Percentiles rank a stretch among this genome's conserved stretches.
Evolutionary conservation across 75 land plant species (phyloP).

Genomic region (Selaginella moellendorffii): DNA sequence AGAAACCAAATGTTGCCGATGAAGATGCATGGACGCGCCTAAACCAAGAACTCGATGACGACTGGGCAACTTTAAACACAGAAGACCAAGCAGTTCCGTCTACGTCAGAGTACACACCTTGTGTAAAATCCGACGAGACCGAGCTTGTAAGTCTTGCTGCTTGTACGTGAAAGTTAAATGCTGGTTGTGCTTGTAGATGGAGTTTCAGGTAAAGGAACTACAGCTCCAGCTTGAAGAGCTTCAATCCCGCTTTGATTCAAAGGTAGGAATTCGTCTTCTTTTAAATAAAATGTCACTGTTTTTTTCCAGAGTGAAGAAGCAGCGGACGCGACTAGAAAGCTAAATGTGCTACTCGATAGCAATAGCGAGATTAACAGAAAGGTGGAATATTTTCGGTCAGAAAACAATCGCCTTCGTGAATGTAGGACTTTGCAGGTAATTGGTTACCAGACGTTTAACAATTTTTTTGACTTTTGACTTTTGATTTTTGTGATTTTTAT

Average conservation of each 20-base stretch:
- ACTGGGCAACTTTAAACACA: not conserved
- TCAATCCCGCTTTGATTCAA: not conserved
- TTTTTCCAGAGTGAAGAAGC: not conserved
- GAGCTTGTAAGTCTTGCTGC: not conserved
- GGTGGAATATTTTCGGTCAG: too few species aligned
- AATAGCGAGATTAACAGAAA: too few species aligned
- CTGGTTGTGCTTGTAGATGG: not conserved
- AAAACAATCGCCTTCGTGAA: too few species aligned
- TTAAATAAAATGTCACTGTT: too few species aligned
- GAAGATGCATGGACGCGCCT: conserved; percentile 78
- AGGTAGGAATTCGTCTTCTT: not conserved
- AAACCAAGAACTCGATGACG: conserved; percentile 38
- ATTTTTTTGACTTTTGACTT: too few species aligned
- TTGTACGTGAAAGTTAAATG: not conserved
- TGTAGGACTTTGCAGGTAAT: too few species aligned
- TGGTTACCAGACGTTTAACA: too few species aligned
- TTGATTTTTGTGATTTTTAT: too few species aligned
- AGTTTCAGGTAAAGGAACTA: not conserved
- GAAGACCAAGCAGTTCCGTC: too few species aligned
- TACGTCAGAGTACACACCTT: not conserved
- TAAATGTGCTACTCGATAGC: not conserved
- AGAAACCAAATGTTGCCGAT: conserved; percentile 59
- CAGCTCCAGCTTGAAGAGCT: not conserved
- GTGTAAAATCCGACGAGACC: not conserved
- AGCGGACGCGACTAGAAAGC: not conserved